Percentiles rank a stretch among this genome's conserved stretches.
These are phyloP conservation scores for Cercospora sojina DNA, from an alignment of 2,329 filamentous ascomycete species.

Conservation along the genomic window DNA sequence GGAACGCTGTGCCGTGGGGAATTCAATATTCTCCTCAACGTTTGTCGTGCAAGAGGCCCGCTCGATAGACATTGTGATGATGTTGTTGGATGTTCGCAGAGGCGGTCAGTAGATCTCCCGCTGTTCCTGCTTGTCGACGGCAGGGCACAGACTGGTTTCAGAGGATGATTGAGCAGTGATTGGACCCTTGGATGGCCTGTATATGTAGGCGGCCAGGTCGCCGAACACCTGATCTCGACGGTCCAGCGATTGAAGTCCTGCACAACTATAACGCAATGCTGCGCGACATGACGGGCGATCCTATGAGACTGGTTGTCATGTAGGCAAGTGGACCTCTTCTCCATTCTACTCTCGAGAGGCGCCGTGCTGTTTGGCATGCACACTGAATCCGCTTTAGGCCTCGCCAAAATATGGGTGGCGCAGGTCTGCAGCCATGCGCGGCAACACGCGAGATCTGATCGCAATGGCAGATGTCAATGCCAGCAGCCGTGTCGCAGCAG, in stretches of 20 bases:
- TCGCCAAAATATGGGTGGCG: conserved; percentile 19
- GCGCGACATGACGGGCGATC: conserved; percentile 18
- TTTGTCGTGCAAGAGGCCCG: conserved; percentile 7
- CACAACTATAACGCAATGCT: conserved; percentile 14
- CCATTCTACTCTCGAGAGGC: conserved; percentile 19
- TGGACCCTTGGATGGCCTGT: conserved; percentile 23
- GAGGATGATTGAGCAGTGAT: conserved; percentile 31
- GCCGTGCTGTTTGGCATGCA: conserved; percentile 26
- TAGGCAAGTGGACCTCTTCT: conserved; percentile 15
- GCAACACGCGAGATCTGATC: conserved; percentile 23
- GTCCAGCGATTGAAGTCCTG: conserved; percentile 10
- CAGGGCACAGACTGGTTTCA: conserved; percentile 35
- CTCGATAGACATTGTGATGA: conserved; percentile 19
- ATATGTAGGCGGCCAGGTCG: conserved; percentile 20
- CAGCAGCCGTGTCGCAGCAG: conserved; percentile 15
- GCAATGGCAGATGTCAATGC: conserved; percentile 26
- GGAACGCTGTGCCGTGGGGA: conserved; percentile 16
- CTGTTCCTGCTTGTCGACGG: conserved; percentile 13
- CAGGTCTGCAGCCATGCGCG: conserved; percentile 24
- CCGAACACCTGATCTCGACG: conserved; percentile 8
- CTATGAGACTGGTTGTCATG: conserved; percentile 13
- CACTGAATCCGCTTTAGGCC: conserved; percentile 16
- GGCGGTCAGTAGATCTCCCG: conserved; percentile 33
- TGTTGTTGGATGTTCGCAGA: conserved; percentile 13
- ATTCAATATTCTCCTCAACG: conserved; percentile 21